Conservation (phyloP, 73 alveolate genomes). For the Symbiodinium natans region DNA sequence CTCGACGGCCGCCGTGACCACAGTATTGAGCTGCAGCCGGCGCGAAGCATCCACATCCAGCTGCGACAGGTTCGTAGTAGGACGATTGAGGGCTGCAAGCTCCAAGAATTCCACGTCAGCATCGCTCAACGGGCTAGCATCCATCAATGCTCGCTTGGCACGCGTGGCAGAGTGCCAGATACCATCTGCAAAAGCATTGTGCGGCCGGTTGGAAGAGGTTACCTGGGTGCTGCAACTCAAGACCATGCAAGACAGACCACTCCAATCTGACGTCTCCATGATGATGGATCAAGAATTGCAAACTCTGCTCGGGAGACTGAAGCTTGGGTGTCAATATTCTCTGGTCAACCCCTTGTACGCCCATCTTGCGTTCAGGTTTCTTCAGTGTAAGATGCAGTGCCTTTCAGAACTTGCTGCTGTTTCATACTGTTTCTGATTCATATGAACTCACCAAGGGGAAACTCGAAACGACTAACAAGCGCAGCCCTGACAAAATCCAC, state of each 20-base stretch:
- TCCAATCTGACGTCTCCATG: too few species aligned
- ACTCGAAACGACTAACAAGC: too few species aligned
- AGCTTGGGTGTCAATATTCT: neutral
- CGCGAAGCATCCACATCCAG: neutral
- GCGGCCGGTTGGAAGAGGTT: constrained; percentile 54
- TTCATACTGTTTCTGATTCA: too few species aligned
- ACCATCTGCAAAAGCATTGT: constrained; percentile 75
- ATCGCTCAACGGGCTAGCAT: neutral
- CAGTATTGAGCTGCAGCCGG: constrained; percentile 16
- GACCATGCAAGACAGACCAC: too few species aligned
- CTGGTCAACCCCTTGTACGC: too few species aligned
- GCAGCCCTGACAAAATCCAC: too few species aligned
- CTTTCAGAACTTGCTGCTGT: too few species aligned
- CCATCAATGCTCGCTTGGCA: constrained; percentile 37
- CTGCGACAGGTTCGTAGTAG: neutral
- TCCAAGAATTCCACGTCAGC: constrained; percentile 4
- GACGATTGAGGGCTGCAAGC: neutral
- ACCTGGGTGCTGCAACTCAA: constrained; percentile 22
- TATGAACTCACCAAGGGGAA: too few species aligned
- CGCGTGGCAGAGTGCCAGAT: constrained; percentile 50
- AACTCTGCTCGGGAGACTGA: neutral
- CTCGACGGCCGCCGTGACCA: constrained; percentile 65
- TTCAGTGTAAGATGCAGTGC: too few species aligned
- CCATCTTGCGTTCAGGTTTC: too few species aligned
- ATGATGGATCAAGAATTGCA: neutral